Percentiles rank a stretch among this genome's conserved stretches.
These are phyloP conservation scores for Penicillium sp. DNA, from an alignment of 2,329 filamentous ascomycete species.

Conservation along the genomic window DNA sequence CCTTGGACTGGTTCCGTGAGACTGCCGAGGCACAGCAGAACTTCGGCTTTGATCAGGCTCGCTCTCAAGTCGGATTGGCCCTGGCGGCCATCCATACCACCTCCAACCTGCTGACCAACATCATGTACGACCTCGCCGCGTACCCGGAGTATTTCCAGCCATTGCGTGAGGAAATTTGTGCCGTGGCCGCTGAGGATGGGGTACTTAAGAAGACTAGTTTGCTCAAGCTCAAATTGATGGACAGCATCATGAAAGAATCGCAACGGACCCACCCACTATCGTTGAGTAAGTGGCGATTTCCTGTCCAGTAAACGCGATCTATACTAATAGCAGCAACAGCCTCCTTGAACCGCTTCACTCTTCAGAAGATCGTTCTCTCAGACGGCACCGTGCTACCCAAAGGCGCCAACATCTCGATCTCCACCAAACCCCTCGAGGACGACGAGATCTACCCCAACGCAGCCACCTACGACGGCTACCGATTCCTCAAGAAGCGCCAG, in stretches of 20 bases:
- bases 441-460: conserved; percentile 30
- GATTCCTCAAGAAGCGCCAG: conserved; percentile 35
- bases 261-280: conserved; percentile 31
- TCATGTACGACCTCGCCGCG: conserved; percentile 56
- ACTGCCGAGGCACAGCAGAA: conserved; percentile 7
- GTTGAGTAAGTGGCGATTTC: conserved; percentile 23
- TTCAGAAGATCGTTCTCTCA: conserved; percentile 26
- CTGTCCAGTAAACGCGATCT: neutral
- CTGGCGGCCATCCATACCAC: conserved; percentile 39
- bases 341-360: conserved; percentile 28
- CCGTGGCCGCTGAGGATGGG: conserved; percentile 45
- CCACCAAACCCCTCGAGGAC: conserved; percentile 26
- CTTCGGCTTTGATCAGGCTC: conserved; percentile 15
- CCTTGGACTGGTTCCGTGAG: conserved; percentile 33
- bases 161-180: conserved; percentile 54
- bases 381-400: conserved; percentile 34
- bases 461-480: conserved; percentile 34
- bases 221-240: conserved; percentile 36
- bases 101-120: conserved; percentile 44
- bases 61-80: conserved; percentile 29
- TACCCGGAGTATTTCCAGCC: conserved; percentile 54
- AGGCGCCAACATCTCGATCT: conserved; percentile 27
- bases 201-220: conserved; percentile 36
- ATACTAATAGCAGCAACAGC: conserved; percentile 15
- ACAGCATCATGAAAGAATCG: conserved; percentile 39